Base-by-base conservation (phyloP, 2,329 filamentous ascomycete species). In the Alternaria sp. region DNA sequence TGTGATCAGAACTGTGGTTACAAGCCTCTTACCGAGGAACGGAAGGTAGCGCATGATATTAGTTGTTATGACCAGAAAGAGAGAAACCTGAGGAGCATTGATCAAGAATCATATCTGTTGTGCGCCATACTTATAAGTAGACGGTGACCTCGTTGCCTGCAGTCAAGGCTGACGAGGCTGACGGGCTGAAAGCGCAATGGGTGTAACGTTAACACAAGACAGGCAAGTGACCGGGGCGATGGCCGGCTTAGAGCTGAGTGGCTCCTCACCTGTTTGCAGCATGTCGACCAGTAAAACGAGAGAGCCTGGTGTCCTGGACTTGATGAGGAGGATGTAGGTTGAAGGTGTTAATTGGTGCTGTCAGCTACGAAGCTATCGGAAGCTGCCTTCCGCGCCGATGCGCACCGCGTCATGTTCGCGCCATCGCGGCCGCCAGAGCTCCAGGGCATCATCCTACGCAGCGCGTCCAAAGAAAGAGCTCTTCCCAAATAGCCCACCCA, bases 401-500 rank as follows among this genome's bases (percentile, higher is more conserved):
- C 25, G 46, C 25, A 25, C 18, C 15, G 43, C 49, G 50, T 50
- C 60, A 47, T 43, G 23, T 26, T 28, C 60, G 30, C 60, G 28
- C 23, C 18, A 23, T 18, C 49, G 49, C 49, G 2, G n/a, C 20
- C 41, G n/a, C 20, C 41, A 9, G 14, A 49, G 18, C 50, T 44
- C 20, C 41, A 15, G 14, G 43, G 12, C 50, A 26, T 37, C 33
- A 28, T 23, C 15, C 44, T 47, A 63, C 18, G 49, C 44, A 37
- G 28, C 60, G 15, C 33, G 50, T 8, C 30, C 49, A 44, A 55
- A 63, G 25, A 64, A 44, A n/a, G 59, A 58, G 56, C 61, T 67
- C 37, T 64, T 70, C 6, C 60, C 67, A 33, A 71, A 55, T 3
- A 67, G 20, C 1, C 68, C 63, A 28, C 58, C 51, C 55, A 66